Base-by-base conservation (phyloP, 495 filamentous ascomycete species). In the Aspergillus cristatus region DNA sequence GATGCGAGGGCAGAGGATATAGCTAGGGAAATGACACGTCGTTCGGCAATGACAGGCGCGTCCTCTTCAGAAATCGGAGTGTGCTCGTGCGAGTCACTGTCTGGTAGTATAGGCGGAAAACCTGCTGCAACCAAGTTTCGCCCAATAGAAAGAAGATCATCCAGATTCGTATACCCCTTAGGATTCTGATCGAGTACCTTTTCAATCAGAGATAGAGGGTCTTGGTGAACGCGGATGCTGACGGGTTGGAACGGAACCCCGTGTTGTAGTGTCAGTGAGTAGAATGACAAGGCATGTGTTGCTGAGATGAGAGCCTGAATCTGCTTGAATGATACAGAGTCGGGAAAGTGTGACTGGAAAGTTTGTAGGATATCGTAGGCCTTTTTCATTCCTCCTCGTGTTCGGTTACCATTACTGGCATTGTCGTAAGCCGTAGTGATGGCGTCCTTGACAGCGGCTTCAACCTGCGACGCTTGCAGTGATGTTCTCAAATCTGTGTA, bases 221-320 rank as follows among this genome's bases (percentile, higher is more conserved):
- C 90, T 3, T 73, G 54, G 48, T 90, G 85, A 2, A 90, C 83
- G 5, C 91, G 81, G 25, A 98, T 79, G 46, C 82, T 84, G 36
- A 95, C 86, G 1, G 91, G 91, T 22, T 84, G 84, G 45, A 97
- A 94, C 0, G 88, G 88, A 42, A 94, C 82, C 28, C 87, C 87
- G 54, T 93, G 88, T 47, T 93, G 87, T 6, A 97, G 67, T 0
- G 82, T 89, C 6, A 98, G 71, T 3, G 84, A 83, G 62, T 94
- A 97, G 45, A 83, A 82, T 24, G 87, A 90, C 25, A 97, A 68
- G 6, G 78, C 70, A 55, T 98, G 88, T 0, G 93, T 94, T 13
- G 91, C 87, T 29, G 71, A 67, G n/a, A 96, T 67, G 4, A 98
- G 73, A 25, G 83, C 74, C 18, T 73, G 70, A 31, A 79, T 68